Percentiles rank a stretch among this genome's conserved stretches.
Conservation (phyloP, 176 grass and related monocot genomes). For the Pontederia crassipes region DNA sequence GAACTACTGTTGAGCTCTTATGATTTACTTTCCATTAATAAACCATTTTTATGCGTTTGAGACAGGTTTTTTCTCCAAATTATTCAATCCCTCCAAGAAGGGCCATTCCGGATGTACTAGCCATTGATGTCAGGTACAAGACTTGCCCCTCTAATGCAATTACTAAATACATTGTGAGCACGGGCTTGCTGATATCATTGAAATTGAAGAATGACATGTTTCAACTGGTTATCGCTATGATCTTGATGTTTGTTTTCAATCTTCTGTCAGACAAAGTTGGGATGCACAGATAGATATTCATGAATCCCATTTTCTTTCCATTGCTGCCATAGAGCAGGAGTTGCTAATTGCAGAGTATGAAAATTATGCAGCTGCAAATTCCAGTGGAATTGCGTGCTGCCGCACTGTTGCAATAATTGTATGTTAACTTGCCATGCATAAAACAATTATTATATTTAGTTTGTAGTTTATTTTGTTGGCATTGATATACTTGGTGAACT, state of each 20-base stretch:
- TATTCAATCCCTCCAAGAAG: conserved; percentile 56
- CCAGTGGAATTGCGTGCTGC: conserved; percentile 52
- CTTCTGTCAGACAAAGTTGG: conserved; percentile 59
- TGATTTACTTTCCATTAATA: not conserved
- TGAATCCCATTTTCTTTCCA: conserved; percentile 80
- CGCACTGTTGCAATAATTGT: conserved; percentile 73
- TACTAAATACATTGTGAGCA: no score
- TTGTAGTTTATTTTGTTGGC: not conserved
- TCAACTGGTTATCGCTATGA: not conserved
- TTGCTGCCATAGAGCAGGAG: conserved; percentile 86
- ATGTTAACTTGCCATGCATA: conserved; percentile 3
- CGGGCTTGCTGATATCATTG: no score
- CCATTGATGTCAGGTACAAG: conserved; percentile 76
- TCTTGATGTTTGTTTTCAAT: not conserved
- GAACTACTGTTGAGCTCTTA: not conserved
- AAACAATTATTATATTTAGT: conserved; percentile 2
- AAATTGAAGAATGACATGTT: no score
- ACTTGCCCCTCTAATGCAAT: no score
- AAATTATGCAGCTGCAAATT: conserved; percentile 50
- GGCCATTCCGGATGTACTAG: conserved; percentile 52
- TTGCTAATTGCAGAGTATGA: conserved; percentile 72
- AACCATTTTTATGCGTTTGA: not conserved
- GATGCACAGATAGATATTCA: conserved; percentile 52
- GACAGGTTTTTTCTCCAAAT: conserved; percentile 82
- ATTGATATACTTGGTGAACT: conserved; percentile 8